Percentiles rank a stretch among this genome's conserved stretches.
Evolutionary conservation across 2,329 filamentous ascomycete genomes (phyloP).

Genomic region (Dactylonectria macrodidyma): DNA sequence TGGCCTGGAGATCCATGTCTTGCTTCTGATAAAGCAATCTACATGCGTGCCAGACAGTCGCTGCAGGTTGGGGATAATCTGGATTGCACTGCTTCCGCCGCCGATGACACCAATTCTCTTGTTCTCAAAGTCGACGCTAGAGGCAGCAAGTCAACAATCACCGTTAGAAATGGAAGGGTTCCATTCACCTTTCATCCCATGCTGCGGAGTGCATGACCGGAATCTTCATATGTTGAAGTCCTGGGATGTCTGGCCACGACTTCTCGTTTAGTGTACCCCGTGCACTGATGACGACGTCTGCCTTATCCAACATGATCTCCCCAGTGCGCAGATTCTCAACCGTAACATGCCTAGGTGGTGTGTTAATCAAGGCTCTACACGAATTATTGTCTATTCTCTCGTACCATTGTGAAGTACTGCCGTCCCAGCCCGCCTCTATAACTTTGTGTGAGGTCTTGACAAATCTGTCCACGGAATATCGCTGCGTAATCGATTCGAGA

Average conservation of each 20-base stretch:
- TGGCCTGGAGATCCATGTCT: slow-evolving; percentile 6
- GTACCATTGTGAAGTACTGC: neutral
- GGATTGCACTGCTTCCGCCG: slow-evolving; percentile 23
- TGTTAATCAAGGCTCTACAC: neutral
- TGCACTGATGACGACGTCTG: slow-evolving; percentile 24
- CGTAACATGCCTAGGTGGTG: neutral
- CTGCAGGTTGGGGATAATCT: slow-evolving; percentile 19
- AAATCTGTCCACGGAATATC: slow-evolving; percentile 22
- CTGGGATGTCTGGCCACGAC: slow-evolving; percentile 26
- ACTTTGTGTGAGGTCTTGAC: slow-evolving; percentile 11
- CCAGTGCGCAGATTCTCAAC: slow-evolving; percentile 10
- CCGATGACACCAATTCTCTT: slow-evolving; percentile 20
- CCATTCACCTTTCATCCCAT: slow-evolving; percentile 15
- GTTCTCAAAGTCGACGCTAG: slow-evolving; percentile 13
- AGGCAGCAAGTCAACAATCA: too few species aligned
- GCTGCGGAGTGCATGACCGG: slow-evolving; percentile 28
- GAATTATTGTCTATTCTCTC: neutral
- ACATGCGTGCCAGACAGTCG: neutral
- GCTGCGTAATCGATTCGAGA: slow-evolving; percentile 19
- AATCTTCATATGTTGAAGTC: slow-evolving; percentile 23
- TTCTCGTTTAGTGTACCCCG: slow-evolving; percentile 23
- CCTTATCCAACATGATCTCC: neutral
- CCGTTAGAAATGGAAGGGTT: too few species aligned
- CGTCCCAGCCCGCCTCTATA: neutral
- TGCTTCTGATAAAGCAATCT: slow-evolving; percentile 3